phyloP scores from a whole-genome alignment of 805 yeast species.

The Teunomyces kruisii region DNA sequence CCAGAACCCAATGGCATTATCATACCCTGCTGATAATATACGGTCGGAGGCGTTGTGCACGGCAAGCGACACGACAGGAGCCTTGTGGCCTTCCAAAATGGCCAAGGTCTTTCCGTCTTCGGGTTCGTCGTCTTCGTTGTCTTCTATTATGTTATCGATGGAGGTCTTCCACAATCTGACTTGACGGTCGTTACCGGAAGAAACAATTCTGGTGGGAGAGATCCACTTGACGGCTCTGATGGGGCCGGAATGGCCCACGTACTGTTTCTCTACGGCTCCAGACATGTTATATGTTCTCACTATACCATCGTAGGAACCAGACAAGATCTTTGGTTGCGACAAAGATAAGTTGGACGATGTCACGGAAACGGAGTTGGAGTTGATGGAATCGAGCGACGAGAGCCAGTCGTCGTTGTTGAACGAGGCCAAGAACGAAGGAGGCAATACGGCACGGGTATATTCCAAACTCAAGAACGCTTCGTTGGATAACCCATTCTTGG shows the following conservation, averaged over 20 bases:
- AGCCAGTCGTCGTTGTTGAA: constrained; percentile 96
- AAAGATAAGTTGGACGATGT: constrained; percentile 22
- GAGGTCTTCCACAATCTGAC: constrained; percentile 82
- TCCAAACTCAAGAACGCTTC: constrained; percentile 81
- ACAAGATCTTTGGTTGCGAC: constrained; percentile 57
- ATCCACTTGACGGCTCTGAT: constrained; percentile 82
- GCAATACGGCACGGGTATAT: constrained; percentile 88
- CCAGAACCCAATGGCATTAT: constrained; percentile 82
- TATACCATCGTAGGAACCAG: constrained; percentile 94
- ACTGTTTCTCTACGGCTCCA: constrained; percentile 77
- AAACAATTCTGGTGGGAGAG: constrained; percentile 68
- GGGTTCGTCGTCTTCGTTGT: constrained; percentile 38
- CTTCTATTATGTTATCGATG: constrained; percentile 44
- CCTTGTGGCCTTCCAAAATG: constrained; percentile 85
- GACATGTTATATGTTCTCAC: constrained; percentile 85
- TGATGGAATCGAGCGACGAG: constrained; percentile 62
- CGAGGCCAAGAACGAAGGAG: constrained; percentile 89
- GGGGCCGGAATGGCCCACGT: constrained; percentile 86
- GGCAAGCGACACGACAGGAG: constrained; percentile 77
- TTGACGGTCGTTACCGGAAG: constrained; percentile 88
- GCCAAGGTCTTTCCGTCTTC: constrained; percentile 79
- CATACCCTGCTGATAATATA: constrained; percentile 83
- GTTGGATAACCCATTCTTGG: constrained; percentile 71
- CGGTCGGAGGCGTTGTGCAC: constrained; percentile 53
- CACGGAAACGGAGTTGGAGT: constrained; percentile 31